Conservation (phyloP, 2,329 filamentous ascomycete species). For the Tolypocladium inflatum region DNA sequence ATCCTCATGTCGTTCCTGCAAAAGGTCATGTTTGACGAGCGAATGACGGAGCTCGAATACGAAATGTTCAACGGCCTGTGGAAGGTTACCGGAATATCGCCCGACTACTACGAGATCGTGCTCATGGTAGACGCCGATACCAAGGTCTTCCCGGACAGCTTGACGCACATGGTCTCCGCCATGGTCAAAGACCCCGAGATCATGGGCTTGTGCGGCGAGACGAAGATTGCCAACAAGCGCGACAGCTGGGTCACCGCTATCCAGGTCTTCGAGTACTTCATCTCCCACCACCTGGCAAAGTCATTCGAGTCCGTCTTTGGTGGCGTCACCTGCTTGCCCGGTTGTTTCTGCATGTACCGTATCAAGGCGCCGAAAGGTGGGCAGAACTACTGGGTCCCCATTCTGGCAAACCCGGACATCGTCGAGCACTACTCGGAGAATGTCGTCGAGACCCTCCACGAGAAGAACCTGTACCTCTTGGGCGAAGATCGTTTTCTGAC, state of each 20-base stretch:
- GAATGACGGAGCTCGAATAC: conserved; percentile 98
- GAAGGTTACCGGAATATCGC: conserved; percentile 97
- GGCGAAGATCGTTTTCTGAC: conserved; percentile 94
- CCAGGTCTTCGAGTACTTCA: conserved; percentile 99
- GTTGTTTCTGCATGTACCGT: conserved; percentile 99
- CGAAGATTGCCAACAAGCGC: conserved; percentile 98
- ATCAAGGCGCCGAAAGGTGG: conserved; percentile 98
- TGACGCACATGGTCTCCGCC: conserved; percentile 97
- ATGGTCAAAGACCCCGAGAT: conserved; percentile 99
- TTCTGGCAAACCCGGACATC: conserved; percentile 94
- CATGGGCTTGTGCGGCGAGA: conserved; percentile 98
- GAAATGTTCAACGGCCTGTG: conserved; percentile 99
- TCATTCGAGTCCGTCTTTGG: conserved; percentile 98
- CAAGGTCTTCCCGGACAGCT: conserved; percentile 95
- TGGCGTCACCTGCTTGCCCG: conserved; percentile 95
- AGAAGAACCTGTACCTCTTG: conserved; percentile 87
- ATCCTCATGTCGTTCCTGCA: conserved; percentile 99
- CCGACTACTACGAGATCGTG: conserved; percentile 94
- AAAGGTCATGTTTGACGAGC: conserved; percentile 99
- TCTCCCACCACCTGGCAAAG: conserved; percentile 94
- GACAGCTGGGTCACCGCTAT: conserved; percentile 94
- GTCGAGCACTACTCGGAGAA: conserved; percentile 99
- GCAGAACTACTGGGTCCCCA: conserved; percentile 99
- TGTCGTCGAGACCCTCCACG: conserved; percentile 94
- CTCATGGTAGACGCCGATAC: conserved; percentile 99